Evolutionary conservation across 306 rosid species (phyloP), one percentile per base, ranked within the genome.

Genomic region (Corylus americana): DNA sequence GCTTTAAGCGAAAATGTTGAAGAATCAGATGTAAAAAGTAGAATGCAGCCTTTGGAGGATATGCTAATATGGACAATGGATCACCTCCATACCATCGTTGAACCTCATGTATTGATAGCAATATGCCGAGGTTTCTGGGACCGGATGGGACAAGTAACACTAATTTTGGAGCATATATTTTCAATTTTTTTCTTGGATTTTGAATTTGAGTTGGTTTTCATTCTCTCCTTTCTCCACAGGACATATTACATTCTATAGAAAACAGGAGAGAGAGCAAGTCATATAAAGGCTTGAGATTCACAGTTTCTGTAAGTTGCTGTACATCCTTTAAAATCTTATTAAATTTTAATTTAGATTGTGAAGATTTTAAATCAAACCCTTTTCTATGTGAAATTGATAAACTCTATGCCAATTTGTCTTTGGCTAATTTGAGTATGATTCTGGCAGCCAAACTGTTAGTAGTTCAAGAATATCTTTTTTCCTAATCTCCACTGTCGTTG

Each of bases 111-210:
- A 42, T 82, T 83, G 35, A 55, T 67, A 76, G 84, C 78, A 57
- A 68, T 79, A 70, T 82, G 84, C 42, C 67, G 71, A 4, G 84
- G 75, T 18, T 61, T 82, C 54, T 85, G 84, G 82, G 84, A 86
- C 20, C 70, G 78, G 16, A 68, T 80, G 81, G 89, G 86, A 39
- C 84, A 82, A 85, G 85, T 84, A 49, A 18, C 22, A 49, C 4
- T 8, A 17, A 17, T 14, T 47, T 17, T 31, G 54, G 1, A 25
- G 37, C 63, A 18, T 8, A 1, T n/a, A 29, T 16, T 45, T 9
- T 57, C 20, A 1, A 73, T 1, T 2, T 22, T 57, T 66, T 27
- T 14, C 11, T 76, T n/a, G 16, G 22, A 12, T 73, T 27, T 14
- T 64, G 49, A 42, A 53, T 73, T 17, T 14, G 55, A 31, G 47